A percentile compares a stretch with the other conserved stretches of the same genome.
These are phyloP conservation scores for Claviceps digitariae DNA, from an alignment of 2,329 filamentous ascomycete genomes.

Conservation along the genomic window DNA sequence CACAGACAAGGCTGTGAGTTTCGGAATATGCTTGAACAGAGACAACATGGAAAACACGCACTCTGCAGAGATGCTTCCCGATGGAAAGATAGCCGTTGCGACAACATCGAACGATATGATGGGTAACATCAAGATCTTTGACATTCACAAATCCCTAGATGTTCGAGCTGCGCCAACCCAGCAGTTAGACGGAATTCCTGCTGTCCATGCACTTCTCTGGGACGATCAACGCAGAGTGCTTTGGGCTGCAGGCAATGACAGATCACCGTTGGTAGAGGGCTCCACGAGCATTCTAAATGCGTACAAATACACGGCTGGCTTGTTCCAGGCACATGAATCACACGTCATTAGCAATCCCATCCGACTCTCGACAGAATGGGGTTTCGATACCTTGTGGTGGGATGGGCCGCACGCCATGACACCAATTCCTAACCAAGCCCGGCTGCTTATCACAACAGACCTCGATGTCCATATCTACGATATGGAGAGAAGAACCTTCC, in stretches of 20 bases:
- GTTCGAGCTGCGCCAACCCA: background rate
- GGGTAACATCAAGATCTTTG: slow-evolving; percentile 2
- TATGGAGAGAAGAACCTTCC: background rate
- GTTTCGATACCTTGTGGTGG: background rate
- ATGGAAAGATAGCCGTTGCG: slow-evolving; percentile 1
- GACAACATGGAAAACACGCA: slow-evolving; percentile 1
- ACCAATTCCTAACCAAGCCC: background rate
- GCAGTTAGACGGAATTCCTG: background rate
- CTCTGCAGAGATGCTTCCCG: background rate
- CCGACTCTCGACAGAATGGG: slow-evolving; percentile 1
- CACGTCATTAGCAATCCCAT: background rate
- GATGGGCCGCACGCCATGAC: slow-evolving; percentile 1
- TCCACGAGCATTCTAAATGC: slow-evolving; percentile 1
- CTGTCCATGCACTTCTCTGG: slow-evolving; percentile 1
- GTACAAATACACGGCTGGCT: background rate
- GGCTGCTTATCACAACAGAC: slow-evolving; percentile 2
- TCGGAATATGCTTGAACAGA: slow-evolving; percentile 1
- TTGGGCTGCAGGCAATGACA: background rate
- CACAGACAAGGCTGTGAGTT: background rate
- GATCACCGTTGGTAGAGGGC: background rate
- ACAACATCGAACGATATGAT: background rate
- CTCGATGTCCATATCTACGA: slow-evolving; percentile 1
- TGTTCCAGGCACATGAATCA: background rate
- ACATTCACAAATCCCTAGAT: background rate
- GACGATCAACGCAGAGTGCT: background rate